phyloP scores from a whole-genome alignment of 305 asterid genomes.

The Solanum hybrid region DNA sequence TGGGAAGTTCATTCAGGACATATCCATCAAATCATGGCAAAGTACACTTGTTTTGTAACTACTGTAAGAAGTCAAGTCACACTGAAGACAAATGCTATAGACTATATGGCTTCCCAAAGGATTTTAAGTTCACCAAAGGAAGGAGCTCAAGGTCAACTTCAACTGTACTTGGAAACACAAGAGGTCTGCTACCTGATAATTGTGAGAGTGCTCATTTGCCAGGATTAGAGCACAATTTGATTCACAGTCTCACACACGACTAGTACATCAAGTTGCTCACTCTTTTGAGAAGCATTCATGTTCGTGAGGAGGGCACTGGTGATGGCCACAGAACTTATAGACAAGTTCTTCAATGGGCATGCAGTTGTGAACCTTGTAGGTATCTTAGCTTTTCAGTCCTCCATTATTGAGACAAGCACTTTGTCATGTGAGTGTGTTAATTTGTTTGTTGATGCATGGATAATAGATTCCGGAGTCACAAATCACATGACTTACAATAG shows the following conservation, averaged over 20 bases:
- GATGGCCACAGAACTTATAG: too few relatives aligned
- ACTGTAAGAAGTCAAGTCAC: background rate
- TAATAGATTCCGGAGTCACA: background rate
- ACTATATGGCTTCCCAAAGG: background rate
- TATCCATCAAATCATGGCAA: background rate
- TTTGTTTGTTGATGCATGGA: background rate
- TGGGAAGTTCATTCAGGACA: background rate
- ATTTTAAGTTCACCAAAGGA: background rate
- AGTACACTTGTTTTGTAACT: background rate
- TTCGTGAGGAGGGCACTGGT: too few relatives aligned
- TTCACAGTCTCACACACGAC: background rate
- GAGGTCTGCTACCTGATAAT: background rate
- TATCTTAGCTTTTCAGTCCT: background rate
- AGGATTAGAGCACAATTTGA: fast-evolving
- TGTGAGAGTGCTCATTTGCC: background rate
- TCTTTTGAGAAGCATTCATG: background rate
- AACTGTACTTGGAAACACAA: background rate
- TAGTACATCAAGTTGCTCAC: background rate
- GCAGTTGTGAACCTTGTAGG: background rate
- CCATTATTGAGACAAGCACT: background rate
- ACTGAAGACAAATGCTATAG: background rate
- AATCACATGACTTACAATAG: background rate
- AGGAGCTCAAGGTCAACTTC: fast-evolving
- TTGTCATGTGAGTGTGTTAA: background rate
- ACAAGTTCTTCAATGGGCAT: background rate